A percentile compares a stretch with the other conserved stretches of the same genome.
These are phyloP conservation scores for Linnemannia exigua DNA, from an alignment of 192 early-diverging fungal species.

Conservation along the genomic window DNA sequence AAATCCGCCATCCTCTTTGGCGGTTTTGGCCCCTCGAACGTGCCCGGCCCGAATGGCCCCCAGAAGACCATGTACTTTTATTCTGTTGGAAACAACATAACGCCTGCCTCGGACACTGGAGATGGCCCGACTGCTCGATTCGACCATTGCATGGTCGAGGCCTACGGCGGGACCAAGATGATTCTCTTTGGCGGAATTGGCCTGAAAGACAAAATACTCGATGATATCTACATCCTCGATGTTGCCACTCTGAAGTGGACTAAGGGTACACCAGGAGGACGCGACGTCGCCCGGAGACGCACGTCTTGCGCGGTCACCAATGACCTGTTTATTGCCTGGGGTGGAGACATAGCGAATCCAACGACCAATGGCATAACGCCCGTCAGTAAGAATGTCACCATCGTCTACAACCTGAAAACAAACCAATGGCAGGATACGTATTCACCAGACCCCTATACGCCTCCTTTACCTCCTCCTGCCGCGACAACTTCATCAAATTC, in stretches of 20 bases:
- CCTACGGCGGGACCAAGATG: slow-evolving; percentile 16
- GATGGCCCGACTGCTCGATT: neutral
- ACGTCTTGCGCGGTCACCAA: slow-evolving; percentile 25
- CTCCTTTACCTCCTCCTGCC: neutral
- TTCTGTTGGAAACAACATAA: neutral
- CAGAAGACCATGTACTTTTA: too few relatives aligned
- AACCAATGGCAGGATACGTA: slow-evolving; percentile 8
- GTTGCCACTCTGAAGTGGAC: slow-evolving; percentile 22
- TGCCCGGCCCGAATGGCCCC: too few relatives aligned
- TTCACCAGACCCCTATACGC: neutral
- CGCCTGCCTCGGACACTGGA: neutral
- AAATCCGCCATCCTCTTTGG: too few relatives aligned
- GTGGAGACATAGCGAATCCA: slow-evolving; percentile 5
- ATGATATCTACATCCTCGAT: slow-evolving; percentile 30
- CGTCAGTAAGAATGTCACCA: too few relatives aligned
- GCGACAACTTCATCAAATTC: too few relatives aligned
- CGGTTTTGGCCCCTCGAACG: too few relatives aligned
- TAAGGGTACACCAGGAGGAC: neutral
- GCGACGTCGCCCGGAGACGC: neutral
- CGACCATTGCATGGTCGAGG: neutral
- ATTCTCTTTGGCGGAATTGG: slow-evolving; percentile 33
- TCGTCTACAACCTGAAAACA: neutral
- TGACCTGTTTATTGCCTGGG: slow-evolving; percentile 31
- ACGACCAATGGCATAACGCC: too few relatives aligned
- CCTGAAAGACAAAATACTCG: neutral